Conservation (phyloP, 2,329 filamentous ascomycete genomes). For the Aureobasidium sp. region DNA sequence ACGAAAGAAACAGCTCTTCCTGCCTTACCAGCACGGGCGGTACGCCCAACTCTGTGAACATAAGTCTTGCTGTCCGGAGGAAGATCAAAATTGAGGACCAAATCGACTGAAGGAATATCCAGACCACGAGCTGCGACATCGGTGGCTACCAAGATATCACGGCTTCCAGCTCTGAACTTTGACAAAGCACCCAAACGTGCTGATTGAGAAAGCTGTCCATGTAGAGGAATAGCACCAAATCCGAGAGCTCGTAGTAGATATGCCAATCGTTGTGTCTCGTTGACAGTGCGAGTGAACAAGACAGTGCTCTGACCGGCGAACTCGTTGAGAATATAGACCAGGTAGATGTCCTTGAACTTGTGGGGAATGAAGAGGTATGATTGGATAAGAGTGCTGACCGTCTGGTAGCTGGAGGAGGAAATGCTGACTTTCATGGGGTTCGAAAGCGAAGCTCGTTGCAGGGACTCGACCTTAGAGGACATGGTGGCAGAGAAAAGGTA, state of each 20-base stretch:
- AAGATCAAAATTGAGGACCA: slow-evolving; percentile 80
- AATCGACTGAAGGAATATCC: slow-evolving; percentile 85
- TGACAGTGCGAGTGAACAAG: slow-evolving; percentile 86
- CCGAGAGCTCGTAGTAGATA: slow-evolving; percentile 77
- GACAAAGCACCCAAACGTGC: slow-evolving; percentile 78
- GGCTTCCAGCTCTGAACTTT: slow-evolving; percentile 76
- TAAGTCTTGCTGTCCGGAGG: slow-evolving; percentile 84
- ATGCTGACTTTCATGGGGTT: slow-evolving; percentile 81
- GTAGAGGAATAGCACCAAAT: slow-evolving; percentile 74
- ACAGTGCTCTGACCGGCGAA: slow-evolving; percentile 80
- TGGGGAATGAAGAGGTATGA: slow-evolving; percentile 81
- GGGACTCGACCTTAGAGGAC: slow-evolving; percentile 83
- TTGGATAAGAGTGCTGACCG: slow-evolving; percentile 53
- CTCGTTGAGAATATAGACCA: slow-evolving; percentile 80
- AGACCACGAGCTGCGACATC: slow-evolving; percentile 91
- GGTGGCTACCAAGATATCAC: slow-evolving; percentile 84
- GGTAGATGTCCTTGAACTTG: slow-evolving; percentile 80
- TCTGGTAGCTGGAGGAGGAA: slow-evolving; percentile 67
- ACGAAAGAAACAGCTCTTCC: slow-evolving; percentile 75
- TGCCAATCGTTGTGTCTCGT: slow-evolving; percentile 79
- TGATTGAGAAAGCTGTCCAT: slow-evolving; percentile 85
- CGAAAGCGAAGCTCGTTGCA: slow-evolving; percentile 81
- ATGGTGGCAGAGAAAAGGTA: slow-evolving; percentile 94
- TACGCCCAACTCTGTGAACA: slow-evolving; percentile 82
- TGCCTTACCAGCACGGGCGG: slow-evolving; percentile 76